These are phyloP conservation scores for Actinomucor elegans DNA, from an alignment of 371 early-diverging fungal species.

Conservation along the genomic window DNA sequence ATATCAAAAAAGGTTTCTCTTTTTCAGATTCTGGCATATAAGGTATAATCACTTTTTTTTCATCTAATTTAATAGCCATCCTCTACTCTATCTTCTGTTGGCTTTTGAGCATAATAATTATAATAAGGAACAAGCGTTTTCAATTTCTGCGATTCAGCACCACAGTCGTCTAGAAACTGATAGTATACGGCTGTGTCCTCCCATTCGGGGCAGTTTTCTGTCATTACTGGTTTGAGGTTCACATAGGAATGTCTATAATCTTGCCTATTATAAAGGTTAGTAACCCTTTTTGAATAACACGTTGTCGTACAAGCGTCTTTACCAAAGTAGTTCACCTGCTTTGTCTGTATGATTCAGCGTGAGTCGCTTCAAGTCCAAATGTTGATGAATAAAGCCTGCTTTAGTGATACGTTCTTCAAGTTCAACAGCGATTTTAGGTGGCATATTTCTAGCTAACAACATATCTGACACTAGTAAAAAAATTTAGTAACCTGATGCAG, in stretches of 20 bases:
- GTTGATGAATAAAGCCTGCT: slow-evolving; percentile 8
- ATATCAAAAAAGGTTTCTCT: no score
- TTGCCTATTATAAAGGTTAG: slow-evolving; percentile 12
- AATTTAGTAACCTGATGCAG: background rate
- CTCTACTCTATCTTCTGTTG: no score
- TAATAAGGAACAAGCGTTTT: slow-evolving; percentile 5
- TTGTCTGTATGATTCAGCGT: slow-evolving; percentile 20
- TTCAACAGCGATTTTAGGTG: slow-evolving; percentile 5
- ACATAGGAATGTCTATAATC: slow-evolving; percentile 20
- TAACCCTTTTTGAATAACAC: background rate
- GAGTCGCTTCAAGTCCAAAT: background rate
- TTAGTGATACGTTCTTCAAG: slow-evolving; percentile 6
- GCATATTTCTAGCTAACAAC: slow-evolving; percentile 4
- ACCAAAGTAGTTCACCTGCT: slow-evolving; percentile 19
- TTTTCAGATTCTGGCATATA: no score
- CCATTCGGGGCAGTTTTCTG: slow-evolving; percentile 6
- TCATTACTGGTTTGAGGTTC: slow-evolving; percentile 18
- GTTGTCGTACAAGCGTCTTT: background rate
- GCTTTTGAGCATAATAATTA: slow-evolving; percentile 15
- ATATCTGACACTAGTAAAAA: slow-evolving; percentile 4
- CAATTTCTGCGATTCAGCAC: background rate
- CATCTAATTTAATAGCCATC: no score
- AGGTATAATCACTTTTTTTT: no score
- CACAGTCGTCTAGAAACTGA: background rate
- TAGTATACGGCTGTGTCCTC: slow-evolving; percentile 11